Base-by-base conservation (phyloP, 495 filamentous ascomycete genomes). In the Neurospora sp. region DNA sequence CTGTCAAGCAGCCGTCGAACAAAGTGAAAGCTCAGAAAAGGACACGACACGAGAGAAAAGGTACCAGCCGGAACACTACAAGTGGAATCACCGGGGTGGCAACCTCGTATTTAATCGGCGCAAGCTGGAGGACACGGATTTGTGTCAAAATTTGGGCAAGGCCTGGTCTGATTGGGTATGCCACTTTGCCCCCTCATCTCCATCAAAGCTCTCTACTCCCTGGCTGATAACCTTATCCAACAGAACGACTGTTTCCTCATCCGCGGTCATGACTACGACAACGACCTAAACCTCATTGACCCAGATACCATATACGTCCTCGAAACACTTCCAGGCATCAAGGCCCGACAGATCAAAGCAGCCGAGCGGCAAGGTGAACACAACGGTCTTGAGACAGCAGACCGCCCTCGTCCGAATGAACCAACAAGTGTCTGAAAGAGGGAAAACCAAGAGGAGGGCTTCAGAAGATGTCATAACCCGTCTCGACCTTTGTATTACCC, bases 211-310 rank as follows among this genome's bases (percentile, higher is more conserved):
- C 54, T 66, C 31, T 66, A 9, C 54, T 35, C 3, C 3, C 6
- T 66, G 6, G 14, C 54, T 66, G 7, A 66, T 46, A 0, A 10
- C 11, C 14, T 42, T 5, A 38, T 27, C 11, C 42, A 4, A n/a
- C 31, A 74, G 73, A 74, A 72, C 48, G 73, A 74, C 11, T 71
- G 38, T 12, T 31, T 71, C 23, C 39, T 74, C 39, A 74, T 74
- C 12, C 27, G 31, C 7, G 73, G 73, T 7, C 38, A 39, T 39
- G 73, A 48, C 6, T 8, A 20, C 4, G 69, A 74, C 39, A 23
- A 42, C 2, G 18, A 42, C 5, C 37, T 70, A 18, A 31, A 69
- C 23, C 42, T 72, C 23, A 69, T 74, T 20, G 70, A 74, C 39
- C 20, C 10, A n/a, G 14, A 46, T 11, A 38, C 54, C 23, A 31